phyloP scores from a whole-genome alignment of 2,329 filamentous ascomycete species.

The Aspergillus terreus region DNA sequence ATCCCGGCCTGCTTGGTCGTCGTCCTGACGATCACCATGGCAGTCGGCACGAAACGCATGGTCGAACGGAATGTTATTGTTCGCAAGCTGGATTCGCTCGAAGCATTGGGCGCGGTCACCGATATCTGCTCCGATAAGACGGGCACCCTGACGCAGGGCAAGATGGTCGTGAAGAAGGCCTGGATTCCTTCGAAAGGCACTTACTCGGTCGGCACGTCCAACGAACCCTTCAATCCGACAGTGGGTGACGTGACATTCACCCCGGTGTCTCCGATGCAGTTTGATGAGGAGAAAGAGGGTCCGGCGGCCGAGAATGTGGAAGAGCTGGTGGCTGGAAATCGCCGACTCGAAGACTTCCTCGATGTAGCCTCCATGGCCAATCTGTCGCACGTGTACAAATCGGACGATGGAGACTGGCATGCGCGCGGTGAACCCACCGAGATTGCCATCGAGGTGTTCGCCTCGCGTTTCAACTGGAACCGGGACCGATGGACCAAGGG shows the following conservation, averaged over 20 bases:
- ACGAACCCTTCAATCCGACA: conserved; percentile 55
- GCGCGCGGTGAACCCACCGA: conserved; percentile 65
- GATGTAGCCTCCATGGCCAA: conserved; percentile 62
- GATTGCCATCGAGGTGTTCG: conserved; percentile 69
- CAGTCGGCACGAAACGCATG: conserved; percentile 55
- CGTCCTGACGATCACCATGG: conserved; percentile 63
- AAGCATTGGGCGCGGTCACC: conserved; percentile 59
- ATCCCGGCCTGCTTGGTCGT: conserved; percentile 59
- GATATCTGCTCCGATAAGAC: conserved; percentile 54
- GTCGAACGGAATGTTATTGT: conserved; percentile 52
- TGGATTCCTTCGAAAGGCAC: conserved; percentile 57
- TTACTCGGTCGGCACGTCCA: conserved; percentile 52
- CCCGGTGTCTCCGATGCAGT: conserved; percentile 20
- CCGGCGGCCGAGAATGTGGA: conserved; percentile 20
- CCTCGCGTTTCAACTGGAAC: conserved; percentile 62
- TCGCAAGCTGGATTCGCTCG: conserved; percentile 51
- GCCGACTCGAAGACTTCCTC: conserved; percentile 51
- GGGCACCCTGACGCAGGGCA: conserved; percentile 58
- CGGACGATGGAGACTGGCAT: conserved; percentile 53
- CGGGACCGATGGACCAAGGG: conserved; percentile 49
- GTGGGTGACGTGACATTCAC: conserved; percentile 42
- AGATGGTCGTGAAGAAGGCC: conserved; percentile 58
- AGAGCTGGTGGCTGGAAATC: conserved; percentile 39
- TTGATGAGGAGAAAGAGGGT: conserved; percentile 24
- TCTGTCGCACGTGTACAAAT: conserved; percentile 56